A percentile compares a stretch with the other conserved stretches of the same genome.
Conservation (phyloP, 1,284 basidiomycete species). For the Apiotrichum siamense region DNA sequence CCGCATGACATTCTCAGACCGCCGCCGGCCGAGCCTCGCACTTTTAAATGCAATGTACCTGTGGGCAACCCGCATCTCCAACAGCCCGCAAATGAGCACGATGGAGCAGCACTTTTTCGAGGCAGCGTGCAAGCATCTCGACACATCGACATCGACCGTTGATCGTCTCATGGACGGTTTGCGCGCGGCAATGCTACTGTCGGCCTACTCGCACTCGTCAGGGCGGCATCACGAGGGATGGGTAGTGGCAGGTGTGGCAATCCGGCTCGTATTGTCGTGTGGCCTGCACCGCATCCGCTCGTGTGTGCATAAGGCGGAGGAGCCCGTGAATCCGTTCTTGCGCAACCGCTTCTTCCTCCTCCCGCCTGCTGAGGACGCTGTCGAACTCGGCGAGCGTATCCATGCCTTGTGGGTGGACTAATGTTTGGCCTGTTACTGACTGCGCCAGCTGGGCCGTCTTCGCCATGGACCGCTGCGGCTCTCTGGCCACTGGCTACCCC, state of each 20-base stretch:
- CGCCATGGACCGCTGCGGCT: conserved; percentile 34
- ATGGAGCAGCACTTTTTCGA: conserved; percentile 38
- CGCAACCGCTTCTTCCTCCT: conserved; percentile 31
- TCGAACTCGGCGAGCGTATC: conserved; percentile 41
- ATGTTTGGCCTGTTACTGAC: neutral
- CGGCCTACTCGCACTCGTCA: conserved; percentile 36
- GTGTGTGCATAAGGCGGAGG: conserved; percentile 20
- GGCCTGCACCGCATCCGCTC: conserved; percentile 40
- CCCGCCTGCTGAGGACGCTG: conserved; percentile 35
- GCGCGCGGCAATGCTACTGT: conserved; percentile 35
- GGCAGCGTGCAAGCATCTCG: conserved; percentile 30
- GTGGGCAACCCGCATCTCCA: conserved; percentile 40
- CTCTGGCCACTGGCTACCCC: conserved; percentile 37
- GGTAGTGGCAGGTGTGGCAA: conserved; percentile 32
- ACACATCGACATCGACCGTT: conserved; percentile 29
- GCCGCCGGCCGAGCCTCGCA: conserved; percentile 33
- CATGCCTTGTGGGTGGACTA: conserved; percentile 34
- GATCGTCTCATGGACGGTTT: conserved; percentile 41
- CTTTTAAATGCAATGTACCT: conserved; percentile 45
- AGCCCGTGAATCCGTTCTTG: conserved; percentile 26
- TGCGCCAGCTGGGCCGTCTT: conserved; percentile 35
- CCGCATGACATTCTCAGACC: conserved; percentile 37
- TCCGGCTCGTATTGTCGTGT: conserved; percentile 34
- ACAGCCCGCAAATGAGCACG: conserved; percentile 25
- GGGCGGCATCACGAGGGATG: conserved; percentile 42